Base-by-base conservation (phyloP, 345 rosid genomes). In the Ailanthus altissimus region DNA sequence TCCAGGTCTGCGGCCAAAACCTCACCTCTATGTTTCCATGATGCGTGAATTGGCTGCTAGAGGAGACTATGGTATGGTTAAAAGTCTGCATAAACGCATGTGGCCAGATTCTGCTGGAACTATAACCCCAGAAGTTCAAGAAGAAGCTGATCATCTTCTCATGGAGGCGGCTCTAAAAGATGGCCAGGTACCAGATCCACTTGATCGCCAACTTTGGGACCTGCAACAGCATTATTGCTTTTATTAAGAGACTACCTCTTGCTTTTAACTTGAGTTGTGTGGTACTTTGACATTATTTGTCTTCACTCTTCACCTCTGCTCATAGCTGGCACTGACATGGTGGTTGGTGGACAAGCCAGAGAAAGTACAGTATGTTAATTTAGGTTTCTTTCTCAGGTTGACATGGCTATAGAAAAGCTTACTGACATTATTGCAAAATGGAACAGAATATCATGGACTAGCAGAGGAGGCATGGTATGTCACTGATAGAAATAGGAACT, bases 121-220 rank as follows among this genome's bases (percentile, higher is more conserved):
- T 57, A 85, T 89, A 70, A 81, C 86, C 73, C 81, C 51, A 23
- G 82, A 85, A 2, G 75, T 80, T 80, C 90, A 87, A 75, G 86
- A 90, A 85, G 93, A 89, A 83, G 88, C 92, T 65, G 93, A 90
- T 81, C 89, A 88, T 86, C 89, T 90, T 75, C 91, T 90, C 74
- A 87, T 92, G 92, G 97, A 92, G 81, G 92, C 93, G n/a, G 91
- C 92, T 81, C 86, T 92, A 47, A 89, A 86, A 76, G 81, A 82
- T 78, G 93, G 93, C 57, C 90, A 85, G 93, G 94, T 90, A 89
- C 43, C 60, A 28, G 53, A 72, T 67, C 65, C 67, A 47, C 45
- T 45, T 18, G 67, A 60, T 66, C 66, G 59, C 13, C 6, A 5
- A 67, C 25, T 57, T 62, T 76, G 73, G 23, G 67, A 51, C 74